Conservation (phyloP, 2,329 filamentous ascomycete species). For the Clonostachys chloroleuca region DNA sequence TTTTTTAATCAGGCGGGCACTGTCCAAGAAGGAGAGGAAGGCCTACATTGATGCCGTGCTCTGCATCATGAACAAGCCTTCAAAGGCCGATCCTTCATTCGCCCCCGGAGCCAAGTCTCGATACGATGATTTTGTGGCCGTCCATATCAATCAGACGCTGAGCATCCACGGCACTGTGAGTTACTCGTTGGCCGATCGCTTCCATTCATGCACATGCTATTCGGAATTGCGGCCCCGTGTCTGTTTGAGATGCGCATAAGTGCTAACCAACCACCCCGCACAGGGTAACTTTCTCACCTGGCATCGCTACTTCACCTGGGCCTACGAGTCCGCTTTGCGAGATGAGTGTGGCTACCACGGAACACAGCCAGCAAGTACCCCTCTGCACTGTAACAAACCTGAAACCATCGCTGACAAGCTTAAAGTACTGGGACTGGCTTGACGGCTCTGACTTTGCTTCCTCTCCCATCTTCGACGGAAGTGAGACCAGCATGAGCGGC, state of each 20-base stretch:
- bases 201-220: conserved; percentile 16
- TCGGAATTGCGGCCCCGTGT: too few species aligned
- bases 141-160: conserved; percentile 41
- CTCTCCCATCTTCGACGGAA: conserved; percentile 52
- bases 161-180: conserved; percentile 32
- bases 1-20: neutral
- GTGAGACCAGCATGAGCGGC: conserved; percentile 41
- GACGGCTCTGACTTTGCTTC: conserved; percentile 33
- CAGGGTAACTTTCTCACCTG: conserved; percentile 28
- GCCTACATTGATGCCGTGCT: conserved; percentile 16
- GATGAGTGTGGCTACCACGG: conserved; percentile 34
- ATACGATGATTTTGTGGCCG: conserved; percentile 45
- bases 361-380: conserved; percentile 16
- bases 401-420: conserved; percentile 28
- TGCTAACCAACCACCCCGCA: conserved; percentile 16
- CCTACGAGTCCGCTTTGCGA: conserved; percentile 29
- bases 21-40: conserved; percentile 7
- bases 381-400: conserved; percentile 13
- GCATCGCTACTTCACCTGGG: conserved; percentile 32
- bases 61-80: conserved; percentile 13
- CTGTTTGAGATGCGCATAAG: conserved; percentile 8
- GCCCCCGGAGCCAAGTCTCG: conserved; percentile 33
- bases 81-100: conserved; percentile 10
- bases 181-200: conserved; percentile 19
- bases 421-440: conserved; percentile 43